Evolutionary conservation across 2,329 filamentous ascomycete genomes (phyloP).

Genomic region (Acrocalymma vagum): DNA sequence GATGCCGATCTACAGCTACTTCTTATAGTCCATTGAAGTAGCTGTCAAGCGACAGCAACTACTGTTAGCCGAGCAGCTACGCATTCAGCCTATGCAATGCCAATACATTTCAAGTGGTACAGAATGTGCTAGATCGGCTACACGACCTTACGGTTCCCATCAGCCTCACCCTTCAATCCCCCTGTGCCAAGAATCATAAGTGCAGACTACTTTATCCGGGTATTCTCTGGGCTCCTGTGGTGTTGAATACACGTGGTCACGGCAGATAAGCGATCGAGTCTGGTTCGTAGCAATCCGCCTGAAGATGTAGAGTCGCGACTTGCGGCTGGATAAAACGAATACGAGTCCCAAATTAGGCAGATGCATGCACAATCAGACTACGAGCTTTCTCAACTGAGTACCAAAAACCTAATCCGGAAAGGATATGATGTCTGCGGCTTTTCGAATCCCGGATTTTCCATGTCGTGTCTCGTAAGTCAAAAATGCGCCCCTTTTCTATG

Average conservation of each 20-base stretch:
- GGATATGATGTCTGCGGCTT: slow-evolving; percentile 5
- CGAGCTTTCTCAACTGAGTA: not conserved
- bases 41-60: not conserved
- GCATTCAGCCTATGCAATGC: slow-evolving; percentile 19
- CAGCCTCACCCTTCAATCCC: too few relatives aligned
- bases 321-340: slow-evolving; percentile 1
- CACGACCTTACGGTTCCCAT: not conserved
- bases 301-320: not conserved
- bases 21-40: too few relatives aligned
- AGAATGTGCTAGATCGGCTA: slow-evolving; percentile 8
- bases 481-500: too few relatives aligned
- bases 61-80: slow-evolving; percentile 15
- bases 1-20: too few relatives aligned
- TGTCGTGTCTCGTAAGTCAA: not conserved
- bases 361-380: slow-evolving; percentile 1
- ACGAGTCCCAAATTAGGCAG: not conserved
- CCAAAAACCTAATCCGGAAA: slow-evolving; percentile 1
- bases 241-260: not conserved
- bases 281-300: not conserved
- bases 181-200: too few relatives aligned
- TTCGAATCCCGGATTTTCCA: not conserved
- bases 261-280: not conserved
- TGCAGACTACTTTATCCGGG: not conserved
- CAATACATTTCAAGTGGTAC: slow-evolving; percentile 3
- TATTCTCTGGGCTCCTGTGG: not conserved